Conservation (phyloP, 2,329 filamentous ascomycete species). For the Paraphoma chrysanthemicola region DNA sequence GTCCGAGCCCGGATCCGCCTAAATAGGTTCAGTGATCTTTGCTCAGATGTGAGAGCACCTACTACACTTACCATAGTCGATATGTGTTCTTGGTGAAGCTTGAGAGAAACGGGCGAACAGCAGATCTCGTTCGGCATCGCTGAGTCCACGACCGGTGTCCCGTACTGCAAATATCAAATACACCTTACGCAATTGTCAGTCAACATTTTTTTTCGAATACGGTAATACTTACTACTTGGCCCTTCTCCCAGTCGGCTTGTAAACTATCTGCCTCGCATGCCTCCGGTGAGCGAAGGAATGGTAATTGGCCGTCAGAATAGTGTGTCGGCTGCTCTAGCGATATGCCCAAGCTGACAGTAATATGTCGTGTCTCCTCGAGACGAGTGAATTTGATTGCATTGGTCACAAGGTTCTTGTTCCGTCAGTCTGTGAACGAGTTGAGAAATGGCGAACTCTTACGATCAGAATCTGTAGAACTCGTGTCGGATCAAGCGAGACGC, state of each 20-base stretch:
- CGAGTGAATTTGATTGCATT: conserved; percentile 56
- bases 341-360: conserved; percentile 47
- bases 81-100: conserved; percentile 42
- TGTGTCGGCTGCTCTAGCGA: conserved; percentile 36
- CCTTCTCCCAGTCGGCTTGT: conserved; percentile 43
- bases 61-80: conserved; percentile 38
- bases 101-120: conserved; percentile 43
- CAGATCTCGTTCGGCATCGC: conserved; percentile 43
- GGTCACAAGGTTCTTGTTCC: conserved; percentile 47
- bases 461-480: conserved; percentile 50
- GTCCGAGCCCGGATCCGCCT: conserved; percentile 44
- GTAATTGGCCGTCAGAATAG: conserved; percentile 32
- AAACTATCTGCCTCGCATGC: conserved; percentile 19
- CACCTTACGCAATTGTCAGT: conserved; percentile 24
- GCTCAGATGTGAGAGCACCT: not conserved
- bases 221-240: conserved; percentile 15
- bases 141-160: conserved; percentile 51
- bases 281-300: conserved; percentile 17
- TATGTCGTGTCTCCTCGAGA: conserved; percentile 40
- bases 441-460: not conserved
- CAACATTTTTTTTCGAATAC: not conserved
- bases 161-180: conserved; percentile 47
- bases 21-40: not conserved
- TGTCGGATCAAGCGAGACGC: conserved; percentile 41
- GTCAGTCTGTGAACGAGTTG: not conserved